Evolutionary conservation across 148 eudicot genomes (phyloP), one percentile per base, ranked within the genome.

Genomic region (Cornus controversa): DNA sequence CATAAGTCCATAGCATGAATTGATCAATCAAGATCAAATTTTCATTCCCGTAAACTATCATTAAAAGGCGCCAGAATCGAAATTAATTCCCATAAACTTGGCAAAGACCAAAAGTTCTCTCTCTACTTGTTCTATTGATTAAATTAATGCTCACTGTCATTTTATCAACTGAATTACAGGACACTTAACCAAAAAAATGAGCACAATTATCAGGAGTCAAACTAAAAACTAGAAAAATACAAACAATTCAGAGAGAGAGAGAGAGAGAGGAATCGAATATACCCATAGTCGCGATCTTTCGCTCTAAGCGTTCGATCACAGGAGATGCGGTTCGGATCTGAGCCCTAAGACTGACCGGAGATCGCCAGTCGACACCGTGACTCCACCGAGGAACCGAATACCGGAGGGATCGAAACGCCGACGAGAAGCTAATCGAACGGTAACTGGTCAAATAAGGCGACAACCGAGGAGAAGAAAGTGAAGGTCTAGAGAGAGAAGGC

Each of bases 231-330:
- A 5, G 0, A 42, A 20, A 68, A 14, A 70, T 22, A 25, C 8
- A 34, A 37, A 64, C 5, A 34, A 68, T n/a, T 18, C 6, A 4
- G 34, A 15, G 31, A 31, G 0, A 9, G 31, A 10, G 8, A 70
- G 18, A 71, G 11, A 66, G 8, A 74, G 23, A 50, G 63, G 4
- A 14, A 42, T 65, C 18, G 72, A 66, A 23, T 8, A 82, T 90
- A 94, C 94, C 97, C 96, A 90, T 93, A 67, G 96, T 82, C 74
- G 97, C 87, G 88, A 92, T 74, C 71, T 73, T 91, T 31, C 93
- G 91, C 62, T 92, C 82, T 74, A 94, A 87, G 1, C 72, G 91
- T 81, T 90, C 89, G 67, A 92, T 69, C 45, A 89, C 85, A 66
- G 97, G 85, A 42, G 89, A 7, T 27, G 85, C 53, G 31, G 83